phyloP scores from a whole-genome alignment of 352 stramenopile species.

The Phytophthora hibernalis region DNA sequence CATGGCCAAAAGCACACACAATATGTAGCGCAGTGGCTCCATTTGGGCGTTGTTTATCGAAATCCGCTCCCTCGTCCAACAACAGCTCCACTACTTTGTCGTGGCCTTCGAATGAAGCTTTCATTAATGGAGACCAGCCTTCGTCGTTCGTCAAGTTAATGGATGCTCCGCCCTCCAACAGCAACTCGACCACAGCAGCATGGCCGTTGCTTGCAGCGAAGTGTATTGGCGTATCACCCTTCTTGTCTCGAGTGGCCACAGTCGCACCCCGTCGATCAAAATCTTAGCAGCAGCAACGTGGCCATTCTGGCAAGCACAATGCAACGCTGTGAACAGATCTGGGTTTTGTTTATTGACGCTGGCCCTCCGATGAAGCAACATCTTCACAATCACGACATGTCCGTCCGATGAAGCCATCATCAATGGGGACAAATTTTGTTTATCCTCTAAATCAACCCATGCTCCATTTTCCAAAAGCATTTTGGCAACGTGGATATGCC shows the following conservation, averaged over 20 bases:
- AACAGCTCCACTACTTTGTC: not conserved
- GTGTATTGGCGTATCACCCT: not conserved
- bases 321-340: not conserved
- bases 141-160: constrained; percentile 1
- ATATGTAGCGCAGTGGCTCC: not conserved
- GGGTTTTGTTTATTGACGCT: not conserved
- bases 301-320: not conserved
- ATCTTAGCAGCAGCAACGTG: not conserved
- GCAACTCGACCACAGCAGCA: not conserved
- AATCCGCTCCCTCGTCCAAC: not conserved
- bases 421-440: not conserved
- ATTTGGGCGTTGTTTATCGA: not conserved
- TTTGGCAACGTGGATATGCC: too few species aligned
- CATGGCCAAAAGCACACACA: not conserved
- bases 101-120: not conserved
- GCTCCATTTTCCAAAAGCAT: not conserved
- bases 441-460: not conserved
- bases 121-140: not conserved
- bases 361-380: not conserved
- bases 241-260: not conserved
- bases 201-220: not conserved
- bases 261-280: not conserved
- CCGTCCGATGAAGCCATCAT: not conserved
- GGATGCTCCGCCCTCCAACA: not conserved
- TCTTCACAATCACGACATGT: not conserved